phyloP scores from a whole-genome alignment of 345 rosid species.

The Salix arbutifolia region DNA sequence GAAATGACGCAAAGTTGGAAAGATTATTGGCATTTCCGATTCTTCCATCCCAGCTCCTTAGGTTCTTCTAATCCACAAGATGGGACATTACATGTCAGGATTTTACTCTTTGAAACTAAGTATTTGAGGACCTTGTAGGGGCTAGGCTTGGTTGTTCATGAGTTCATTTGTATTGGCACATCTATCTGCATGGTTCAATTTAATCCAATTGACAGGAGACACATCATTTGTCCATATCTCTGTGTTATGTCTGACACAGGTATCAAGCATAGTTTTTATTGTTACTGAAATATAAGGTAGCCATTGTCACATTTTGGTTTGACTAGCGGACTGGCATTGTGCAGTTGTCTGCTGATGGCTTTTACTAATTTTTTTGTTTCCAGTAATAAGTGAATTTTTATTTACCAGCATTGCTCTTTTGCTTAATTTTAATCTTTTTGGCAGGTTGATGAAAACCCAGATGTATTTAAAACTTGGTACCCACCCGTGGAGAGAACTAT shows the following conservation, averaged over 20 bases:
- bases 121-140: not conserved
- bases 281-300: not conserved
- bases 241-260: not conserved
- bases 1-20: not conserved
- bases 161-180: not conserved
- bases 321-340: too few species aligned
- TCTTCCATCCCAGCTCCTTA: not conserved
- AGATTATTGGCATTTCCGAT: not conserved
- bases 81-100: not conserved
- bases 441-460: slow-evolving; percentile 64
- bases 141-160: not conserved
- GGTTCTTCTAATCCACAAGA: not conserved
- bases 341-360: not conserved
- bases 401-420: not conserved
- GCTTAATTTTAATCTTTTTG: not conserved
- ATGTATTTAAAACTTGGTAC: slow-evolving; percentile 81
- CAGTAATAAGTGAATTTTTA: not conserved
- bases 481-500: slow-evolving; percentile 92
- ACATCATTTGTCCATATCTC: not conserved
- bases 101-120: not conserved
- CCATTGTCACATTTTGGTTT: too few species aligned
- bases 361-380: not conserved
- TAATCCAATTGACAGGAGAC: not conserved
- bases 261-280: not conserved
- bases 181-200: not conserved